These are phyloP conservation scores for Pseudocercospora fijiensis DNA, from an alignment of 2,329 filamentous ascomycete genomes.

Conservation along the genomic window DNA sequence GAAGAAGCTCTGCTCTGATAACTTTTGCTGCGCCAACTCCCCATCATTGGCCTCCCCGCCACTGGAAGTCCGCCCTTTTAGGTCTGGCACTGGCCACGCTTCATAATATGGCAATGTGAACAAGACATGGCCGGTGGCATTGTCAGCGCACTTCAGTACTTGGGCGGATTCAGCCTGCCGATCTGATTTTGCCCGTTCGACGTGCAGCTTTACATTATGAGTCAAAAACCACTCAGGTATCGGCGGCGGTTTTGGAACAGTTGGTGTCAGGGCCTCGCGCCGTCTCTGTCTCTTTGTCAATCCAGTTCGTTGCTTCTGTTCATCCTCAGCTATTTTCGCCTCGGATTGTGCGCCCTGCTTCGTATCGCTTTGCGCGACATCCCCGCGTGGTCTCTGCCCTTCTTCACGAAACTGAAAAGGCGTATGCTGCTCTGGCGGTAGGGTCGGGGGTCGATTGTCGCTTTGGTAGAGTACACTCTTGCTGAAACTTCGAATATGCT, in stretches of 20 bases:
- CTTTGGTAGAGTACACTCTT: constrained; percentile 19
- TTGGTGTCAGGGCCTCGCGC: constrained; percentile 16
- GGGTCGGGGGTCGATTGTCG: constrained; percentile 25
- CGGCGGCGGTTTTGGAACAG: constrained; percentile 34
- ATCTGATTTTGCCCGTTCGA: constrained; percentile 18
- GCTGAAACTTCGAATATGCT: constrained; percentile 29
- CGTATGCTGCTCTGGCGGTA: constrained; percentile 23
- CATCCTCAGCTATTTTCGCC: constrained; percentile 13
- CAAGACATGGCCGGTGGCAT: constrained; percentile 34
- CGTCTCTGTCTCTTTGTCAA: constrained; percentile 26
- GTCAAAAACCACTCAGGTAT: constrained; percentile 42
- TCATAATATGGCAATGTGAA: constrained; percentile 35
- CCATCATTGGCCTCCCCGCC: neutral
- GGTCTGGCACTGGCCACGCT: constrained; percentile 20
- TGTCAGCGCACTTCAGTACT: constrained; percentile 34
- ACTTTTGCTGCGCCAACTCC: constrained; percentile 12
- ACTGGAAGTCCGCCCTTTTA: constrained; percentile 4
- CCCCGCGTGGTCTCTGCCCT: constrained; percentile 22
- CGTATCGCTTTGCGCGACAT: constrained; percentile 9
- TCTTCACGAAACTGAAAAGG: constrained; percentile 25
- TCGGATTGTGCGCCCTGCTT: constrained; percentile 8
- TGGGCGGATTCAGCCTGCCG: constrained; percentile 21
- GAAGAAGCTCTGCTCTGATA: constrained; percentile 26
- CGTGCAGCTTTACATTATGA: constrained; percentile 37
- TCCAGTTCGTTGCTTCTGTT: constrained; percentile 19